Conservation (phyloP, 2,329 filamentous ascomycete genomes). For the Aspergillus bombycis region DNA sequence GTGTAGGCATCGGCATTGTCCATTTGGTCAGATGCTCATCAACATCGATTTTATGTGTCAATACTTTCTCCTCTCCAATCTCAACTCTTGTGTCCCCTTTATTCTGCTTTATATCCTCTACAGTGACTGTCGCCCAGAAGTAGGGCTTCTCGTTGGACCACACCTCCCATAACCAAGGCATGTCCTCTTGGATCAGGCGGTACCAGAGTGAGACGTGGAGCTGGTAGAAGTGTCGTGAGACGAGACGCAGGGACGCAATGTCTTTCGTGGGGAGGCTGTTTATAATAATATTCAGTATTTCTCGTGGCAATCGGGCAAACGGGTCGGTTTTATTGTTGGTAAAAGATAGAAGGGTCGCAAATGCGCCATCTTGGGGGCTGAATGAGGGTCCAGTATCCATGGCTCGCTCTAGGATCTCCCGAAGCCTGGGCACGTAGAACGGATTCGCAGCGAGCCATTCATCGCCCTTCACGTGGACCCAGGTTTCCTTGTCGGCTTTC, state of each 20-base stretch:
- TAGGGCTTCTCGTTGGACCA: too few species aligned
- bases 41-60: too few species aligned
- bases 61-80: too few species aligned
- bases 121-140: too few species aligned
- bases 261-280: background rate
- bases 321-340: background rate
- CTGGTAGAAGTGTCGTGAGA: background rate
- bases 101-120: too few species aligned
- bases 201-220: background rate
- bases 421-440: slow-evolving; percentile 4
- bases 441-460: slow-evolving; percentile 10
- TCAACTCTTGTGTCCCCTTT: too few species aligned
- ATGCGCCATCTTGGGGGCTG: background rate
- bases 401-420: background rate
- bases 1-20: too few species aligned
- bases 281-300: background rate
- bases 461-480: background rate
- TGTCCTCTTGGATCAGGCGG: background rate
- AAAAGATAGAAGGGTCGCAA: background rate
- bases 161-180: too few species aligned
- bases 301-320: background rate
- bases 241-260: background rate
- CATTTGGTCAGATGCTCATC: too few species aligned
- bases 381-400: background rate
- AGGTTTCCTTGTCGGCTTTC: background rate